phyloP scores from a whole-genome alignment of 345 rosid species.

The Microthlaspi erraticum region DNA sequence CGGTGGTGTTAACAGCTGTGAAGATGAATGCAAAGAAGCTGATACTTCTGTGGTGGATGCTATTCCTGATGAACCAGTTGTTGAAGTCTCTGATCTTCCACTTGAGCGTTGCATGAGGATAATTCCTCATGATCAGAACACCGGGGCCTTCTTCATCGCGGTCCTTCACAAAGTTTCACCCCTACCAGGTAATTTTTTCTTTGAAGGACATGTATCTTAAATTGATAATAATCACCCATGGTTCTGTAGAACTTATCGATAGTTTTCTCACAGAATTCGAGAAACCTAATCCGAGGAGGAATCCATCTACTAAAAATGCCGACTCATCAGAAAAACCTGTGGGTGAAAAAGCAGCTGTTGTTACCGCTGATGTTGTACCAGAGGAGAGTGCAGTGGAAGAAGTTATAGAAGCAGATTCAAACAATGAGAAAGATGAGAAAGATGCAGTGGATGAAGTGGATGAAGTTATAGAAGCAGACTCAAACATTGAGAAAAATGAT shows the following conservation, averaged over 20 bases:
- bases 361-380: constrained; percentile 43
- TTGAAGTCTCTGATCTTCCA: constrained; percentile 75
- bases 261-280: constrained; percentile 53
- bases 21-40: constrained; percentile 35
- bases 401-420: constrained; percentile 45
- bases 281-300: constrained; percentile 42
- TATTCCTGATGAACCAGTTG: constrained; percentile 49
- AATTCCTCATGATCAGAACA: constrained; percentile 95
- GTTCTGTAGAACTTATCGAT: not conserved
- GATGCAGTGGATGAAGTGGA: no score
- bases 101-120: constrained; percentile 94
- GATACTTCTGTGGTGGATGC: constrained; percentile 30
- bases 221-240: not conserved
- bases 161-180: constrained; percentile 74
- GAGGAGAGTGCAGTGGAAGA: constrained; percentile 48
- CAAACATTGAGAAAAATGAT: constrained; percentile 28
- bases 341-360: constrained; percentile 46
- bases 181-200: constrained; percentile 62
- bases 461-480: constrained; percentile 46
- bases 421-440: constrained; percentile 26
- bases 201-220: not conserved
- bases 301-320: constrained; percentile 37
- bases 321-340: constrained; percentile 43
- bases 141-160: constrained; percentile 97
- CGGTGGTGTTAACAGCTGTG: constrained; percentile 6